Evolutionary conservation across 2,329 filamentous ascomycete genomes (phyloP).

Genomic region (Fusarium siculi): DNA sequence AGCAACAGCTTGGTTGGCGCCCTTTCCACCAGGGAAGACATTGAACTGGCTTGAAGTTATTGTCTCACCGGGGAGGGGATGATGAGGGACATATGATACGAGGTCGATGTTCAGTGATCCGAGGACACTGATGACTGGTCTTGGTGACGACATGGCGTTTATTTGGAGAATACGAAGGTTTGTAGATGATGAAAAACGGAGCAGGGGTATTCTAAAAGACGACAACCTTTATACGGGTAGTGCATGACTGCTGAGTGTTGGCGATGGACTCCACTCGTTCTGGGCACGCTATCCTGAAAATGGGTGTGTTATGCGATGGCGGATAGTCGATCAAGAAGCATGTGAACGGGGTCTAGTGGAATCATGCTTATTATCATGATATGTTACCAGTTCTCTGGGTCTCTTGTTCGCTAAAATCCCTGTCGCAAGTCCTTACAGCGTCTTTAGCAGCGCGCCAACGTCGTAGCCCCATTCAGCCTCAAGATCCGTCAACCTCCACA

Average conservation of each 20-base stretch:
- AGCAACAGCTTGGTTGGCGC: constrained; percentile 93
- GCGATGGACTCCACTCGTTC: background rate
- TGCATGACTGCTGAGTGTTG: background rate
- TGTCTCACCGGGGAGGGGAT: constrained; percentile 87
- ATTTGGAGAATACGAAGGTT: too few relatives aligned
- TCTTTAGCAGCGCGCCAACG: constrained; percentile 23
- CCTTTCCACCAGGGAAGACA: constrained; percentile 89
- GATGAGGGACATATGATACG: constrained; percentile 86
- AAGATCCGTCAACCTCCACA: constrained; percentile 61
- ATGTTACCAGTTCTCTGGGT: background rate
- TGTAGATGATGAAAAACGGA: background rate
- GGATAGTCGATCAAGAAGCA: background rate
- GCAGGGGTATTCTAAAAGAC: too few relatives aligned
- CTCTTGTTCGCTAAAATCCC: background rate
- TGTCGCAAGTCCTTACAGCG: background rate
- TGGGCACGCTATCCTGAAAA: constrained; percentile 9
- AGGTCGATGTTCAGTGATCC: constrained; percentile 96
- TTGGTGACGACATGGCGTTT: background rate
- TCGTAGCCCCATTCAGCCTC: constrained; percentile 52
- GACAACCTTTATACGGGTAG: background rate
- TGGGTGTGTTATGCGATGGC: constrained; percentile 16
- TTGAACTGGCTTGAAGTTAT: constrained; percentile 81
- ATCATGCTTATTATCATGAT: background rate
- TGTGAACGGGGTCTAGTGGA: background rate
- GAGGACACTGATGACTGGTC: constrained; percentile 75